Evolutionary conservation across 768 basidiomycete species (phyloP), one percentile per base, ranked within the genome.

Genomic region (Russula vinacea): DNA sequence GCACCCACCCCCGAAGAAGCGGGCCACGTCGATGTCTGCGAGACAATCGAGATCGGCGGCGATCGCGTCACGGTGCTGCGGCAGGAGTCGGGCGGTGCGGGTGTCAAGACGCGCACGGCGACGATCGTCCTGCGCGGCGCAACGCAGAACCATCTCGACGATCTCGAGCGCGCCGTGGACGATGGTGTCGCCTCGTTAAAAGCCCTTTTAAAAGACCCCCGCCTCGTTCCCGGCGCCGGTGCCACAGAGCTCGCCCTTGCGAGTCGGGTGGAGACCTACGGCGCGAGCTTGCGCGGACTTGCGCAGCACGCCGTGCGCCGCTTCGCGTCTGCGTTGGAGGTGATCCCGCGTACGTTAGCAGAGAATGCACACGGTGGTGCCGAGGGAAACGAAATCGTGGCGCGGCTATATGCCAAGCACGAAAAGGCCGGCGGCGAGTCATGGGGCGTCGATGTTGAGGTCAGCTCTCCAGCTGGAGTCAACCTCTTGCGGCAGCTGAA

Each of bases 101-200:
- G 79, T 0, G 93, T 95, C 73, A 89, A 86, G 75, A 90, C 92
- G 8, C 80, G 85, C 44, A 98, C 93, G 45, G 89, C 97, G 33
- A 99, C 96, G 17, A 90, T 99, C 74, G 92, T 99, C 22, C 79
- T 99, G 49, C 85, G 97, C 16, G 97, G 97, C 0, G 96, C 97
- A 37, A 99, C 97, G 1, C 83, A 90, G 55, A 98, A 98, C 77
- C 87, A 87, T 68, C 77, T 98, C 54, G 97, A 99, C 72, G 97
- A 98, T 74, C 84, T 99, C 39, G 96, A 99, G 75, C 84, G 97
- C 32, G 94, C 96, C 33, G 81, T 99, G 53, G 97, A 98, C 73
- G 95, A 98, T 70, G 97, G 96, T 32, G 94, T 95, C 67, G 94
- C 92, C 76, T 96, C 96, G 49, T 90, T 99, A 78, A 94, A 98